Evolutionary conservation across 202 grass and related monocot genomes (phyloP).

Genomic region (Brachypodium distachyon): DNA sequence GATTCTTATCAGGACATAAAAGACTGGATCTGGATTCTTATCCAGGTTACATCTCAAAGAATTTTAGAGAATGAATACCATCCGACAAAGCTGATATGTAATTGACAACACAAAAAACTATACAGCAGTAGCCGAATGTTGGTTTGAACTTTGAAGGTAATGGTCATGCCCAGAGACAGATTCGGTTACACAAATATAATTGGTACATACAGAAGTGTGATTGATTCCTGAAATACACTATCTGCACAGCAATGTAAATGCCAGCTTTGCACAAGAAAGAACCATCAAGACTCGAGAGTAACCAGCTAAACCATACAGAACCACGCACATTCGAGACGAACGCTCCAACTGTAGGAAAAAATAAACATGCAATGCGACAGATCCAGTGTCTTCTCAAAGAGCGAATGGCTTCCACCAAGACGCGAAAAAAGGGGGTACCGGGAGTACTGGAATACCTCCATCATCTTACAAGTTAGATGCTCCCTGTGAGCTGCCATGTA

Average conservation of each 20-base stretch:
- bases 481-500: background rate
- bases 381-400: background rate
- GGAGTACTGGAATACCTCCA: background rate
- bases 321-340: background rate
- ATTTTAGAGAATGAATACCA: background rate
- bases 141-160: background rate
- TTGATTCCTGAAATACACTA: constrained; percentile 20
- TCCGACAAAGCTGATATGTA: background rate
- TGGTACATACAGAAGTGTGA: constrained; percentile 34
- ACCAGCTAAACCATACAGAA: background rate
- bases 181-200: constrained; percentile 29
- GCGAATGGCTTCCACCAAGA: background rate
- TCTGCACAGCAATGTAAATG: constrained; percentile 30
- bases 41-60: background rate
- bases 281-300: background rate
- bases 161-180: background rate
- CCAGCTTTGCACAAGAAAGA: constrained; percentile 27
- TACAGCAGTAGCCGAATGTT: background rate
- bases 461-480: constrained; percentile 14
- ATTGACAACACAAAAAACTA: background rate
- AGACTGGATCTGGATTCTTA: too few relatives aligned
- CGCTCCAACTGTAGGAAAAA: background rate
- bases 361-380: background rate
- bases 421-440: background rate
- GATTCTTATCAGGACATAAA: background rate